Base-by-base conservation (phyloP, 495 filamentous ascomycete genomes). In the Chaetomium tenue region DNA sequence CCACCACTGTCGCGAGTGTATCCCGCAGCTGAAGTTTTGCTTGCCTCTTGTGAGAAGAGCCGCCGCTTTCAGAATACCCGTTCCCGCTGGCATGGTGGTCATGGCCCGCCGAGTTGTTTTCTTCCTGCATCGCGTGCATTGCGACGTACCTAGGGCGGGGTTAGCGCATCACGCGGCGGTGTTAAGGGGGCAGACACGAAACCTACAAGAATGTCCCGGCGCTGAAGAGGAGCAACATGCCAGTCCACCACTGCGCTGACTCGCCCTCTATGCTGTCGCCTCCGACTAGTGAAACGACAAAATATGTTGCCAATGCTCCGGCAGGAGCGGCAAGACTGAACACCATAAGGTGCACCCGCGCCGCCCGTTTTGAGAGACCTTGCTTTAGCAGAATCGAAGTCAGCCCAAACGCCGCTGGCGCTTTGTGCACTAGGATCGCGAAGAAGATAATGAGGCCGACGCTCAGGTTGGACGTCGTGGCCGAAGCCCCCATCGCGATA, bases 51-150 rank as follows among this genome's bases (percentile, higher is more conserved):
- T 81, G 79, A 6, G 75, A 82, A 70, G 71, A 72, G 65, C 75
- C 65, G 25, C 70, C 67, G 20, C 83, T 82, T 9, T 92, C 89
- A 15, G 82, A 72, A 70, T 89, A 92, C 26, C 90, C 90, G 71
- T 91, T 92, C 28, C 74, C 71, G 39, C 74, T 73, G 9, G 73
- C 71, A 62, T 81, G 80, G 52, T 85, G 83, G 15, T 87, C 83
- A 61, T 84, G 67, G 61, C 71, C 46, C 55, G 79, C 66, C 58
- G 77, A 62, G 66, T 76, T 63, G 53, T 86, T 85, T 51, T 88
- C 87, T 70, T 96, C 92, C 72, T 93, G 91, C 92, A 98, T 97
- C 3, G 92, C 91, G 72, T 98, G 94, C 93, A 97, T 96, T 2
- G 94, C 95, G 30, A 98, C 94, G 71, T 98, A 98, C 72, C 92